Percentiles rank a stretch among this genome's conserved stretches.
Evolutionary conservation across 495 filamentous ascomycete genomes (phyloP).

Genomic region (Neurospora hispaniola): DNA sequence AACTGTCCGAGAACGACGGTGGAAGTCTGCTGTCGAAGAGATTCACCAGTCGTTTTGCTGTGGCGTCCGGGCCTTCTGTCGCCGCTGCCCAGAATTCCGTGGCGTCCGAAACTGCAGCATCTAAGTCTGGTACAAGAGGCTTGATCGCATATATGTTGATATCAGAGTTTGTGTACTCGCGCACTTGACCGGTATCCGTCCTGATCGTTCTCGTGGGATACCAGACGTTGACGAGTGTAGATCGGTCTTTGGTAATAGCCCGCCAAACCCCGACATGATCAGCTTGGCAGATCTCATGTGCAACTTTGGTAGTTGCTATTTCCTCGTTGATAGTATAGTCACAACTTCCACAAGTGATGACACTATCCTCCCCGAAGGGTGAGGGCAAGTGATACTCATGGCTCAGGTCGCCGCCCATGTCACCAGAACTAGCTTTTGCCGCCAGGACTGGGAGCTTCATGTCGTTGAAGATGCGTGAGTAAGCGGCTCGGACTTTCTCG

Average conservation of each 20-base stretch:
- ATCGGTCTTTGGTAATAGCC: conserved; percentile 58
- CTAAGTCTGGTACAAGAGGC: conserved; percentile 58
- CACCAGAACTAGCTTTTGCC: conserved; percentile 86
- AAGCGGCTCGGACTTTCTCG: conserved; percentile 54
- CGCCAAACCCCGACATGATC: conserved; percentile 40
- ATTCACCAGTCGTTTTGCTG: conserved; percentile 34
- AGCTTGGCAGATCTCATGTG: not conserved
- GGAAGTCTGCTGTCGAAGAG: conserved; percentile 35
- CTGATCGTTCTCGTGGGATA: conserved; percentile 35
- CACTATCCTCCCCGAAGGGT: conserved; percentile 72
- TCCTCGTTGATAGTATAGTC: conserved; percentile 80
- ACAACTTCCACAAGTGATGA: conserved; percentile 67
- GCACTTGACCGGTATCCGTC: not conserved
- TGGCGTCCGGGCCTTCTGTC: conserved; percentile 1
- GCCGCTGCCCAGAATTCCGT: conserved; percentile 43
- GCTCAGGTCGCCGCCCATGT: conserved; percentile 84
- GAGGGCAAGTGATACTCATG: conserved; percentile 89
- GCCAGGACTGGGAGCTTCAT: conserved; percentile 75
- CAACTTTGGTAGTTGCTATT: conserved; percentile 27
- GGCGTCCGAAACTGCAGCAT: conserved; percentile 57
- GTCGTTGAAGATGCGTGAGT: conserved; percentile 66
- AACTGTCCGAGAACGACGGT: not conserved
- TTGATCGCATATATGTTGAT: conserved; percentile 66
- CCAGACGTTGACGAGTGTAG: conserved; percentile 56
- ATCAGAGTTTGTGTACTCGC: conserved; percentile 30